A percentile compares a stretch with the other conserved stretches of the same genome.
phyloP scores from a whole-genome alignment of 2,329 filamentous ascomycete species.

The Fusarium compactum region DNA sequence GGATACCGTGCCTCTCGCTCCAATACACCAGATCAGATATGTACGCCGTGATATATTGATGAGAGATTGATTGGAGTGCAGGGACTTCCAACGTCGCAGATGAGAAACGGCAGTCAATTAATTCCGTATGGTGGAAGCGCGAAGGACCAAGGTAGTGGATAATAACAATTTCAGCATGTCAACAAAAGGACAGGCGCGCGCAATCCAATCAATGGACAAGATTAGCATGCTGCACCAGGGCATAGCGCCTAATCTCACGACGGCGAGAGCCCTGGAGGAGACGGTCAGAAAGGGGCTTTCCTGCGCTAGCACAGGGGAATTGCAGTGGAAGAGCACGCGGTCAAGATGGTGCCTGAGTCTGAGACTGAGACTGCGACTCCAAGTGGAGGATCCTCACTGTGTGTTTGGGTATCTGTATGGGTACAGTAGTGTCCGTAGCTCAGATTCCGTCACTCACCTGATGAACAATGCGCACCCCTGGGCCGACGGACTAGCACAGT shows the following conservation, averaged over 20 bases:
- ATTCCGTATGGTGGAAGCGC: conserved; percentile 21
- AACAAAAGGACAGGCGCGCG: conserved; percentile 41
- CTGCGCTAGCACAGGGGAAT: conserved; percentile 44
- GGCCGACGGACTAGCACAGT: neutral
- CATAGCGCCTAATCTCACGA: conserved; percentile 42
- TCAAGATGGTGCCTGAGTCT: conserved; percentile 42
- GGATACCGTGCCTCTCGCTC: neutral
- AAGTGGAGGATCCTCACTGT: conserved; percentile 19
- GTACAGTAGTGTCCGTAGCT: neutral
- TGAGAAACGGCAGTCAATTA: conserved; percentile 36
- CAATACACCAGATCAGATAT: conserved; percentile 32
- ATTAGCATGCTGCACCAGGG: conserved; percentile 28
- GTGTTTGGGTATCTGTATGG: conserved; percentile 12
- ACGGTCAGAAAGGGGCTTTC: conserved; percentile 41
- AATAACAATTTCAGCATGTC: conserved; percentile 48
- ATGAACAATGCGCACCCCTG: conserved; percentile 38
- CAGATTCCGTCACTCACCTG: conserved; percentile 43
- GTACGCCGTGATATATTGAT: conserved; percentile 30
- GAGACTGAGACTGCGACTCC: conserved; percentile 14
- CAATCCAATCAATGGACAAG: conserved; percentile 41
- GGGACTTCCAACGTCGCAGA: conserved; percentile 36
- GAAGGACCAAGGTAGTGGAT: conserved; percentile 39
- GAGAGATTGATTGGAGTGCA: conserved; percentile 28
- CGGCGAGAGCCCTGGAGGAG: conserved; percentile 27
- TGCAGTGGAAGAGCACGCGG: conserved; percentile 35